phyloP scores from a whole-genome alignment of 805 yeast species.

The Candida maesae region DNA sequence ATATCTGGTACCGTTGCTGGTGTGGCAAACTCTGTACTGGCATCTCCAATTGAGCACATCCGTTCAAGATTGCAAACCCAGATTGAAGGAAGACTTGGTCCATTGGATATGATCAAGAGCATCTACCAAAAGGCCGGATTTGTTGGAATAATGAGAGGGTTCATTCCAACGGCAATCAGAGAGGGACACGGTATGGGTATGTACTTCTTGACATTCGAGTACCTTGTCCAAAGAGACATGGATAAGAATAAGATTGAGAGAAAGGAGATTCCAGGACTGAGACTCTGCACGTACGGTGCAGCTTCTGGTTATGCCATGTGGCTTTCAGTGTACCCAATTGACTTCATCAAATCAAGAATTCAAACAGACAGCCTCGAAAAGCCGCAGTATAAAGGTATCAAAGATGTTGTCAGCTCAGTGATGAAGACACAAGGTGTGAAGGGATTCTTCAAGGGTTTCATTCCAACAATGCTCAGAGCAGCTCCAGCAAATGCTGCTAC shows the following conservation, averaged over 20 bases:
- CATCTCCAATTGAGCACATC: constrained; percentile 92
- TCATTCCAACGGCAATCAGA: constrained; percentile 76
- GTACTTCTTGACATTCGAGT: constrained; percentile 89
- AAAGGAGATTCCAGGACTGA: constrained; percentile 81
- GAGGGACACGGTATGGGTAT: constrained; percentile 87
- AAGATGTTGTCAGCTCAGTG: constrained; percentile 56
- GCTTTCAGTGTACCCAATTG: constrained; percentile 82
- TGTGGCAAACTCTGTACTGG: constrained; percentile 79
- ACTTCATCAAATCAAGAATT: constrained; percentile 84
- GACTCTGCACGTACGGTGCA: constrained; percentile 84
- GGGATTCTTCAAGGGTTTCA: constrained; percentile 88
- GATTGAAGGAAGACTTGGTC: constrained; percentile 64
- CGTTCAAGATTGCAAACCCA: constrained; percentile 93
- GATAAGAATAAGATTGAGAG: constrained; percentile 45
- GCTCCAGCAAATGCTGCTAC: constrained; percentile 99
- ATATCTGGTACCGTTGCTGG: constrained; percentile 91
- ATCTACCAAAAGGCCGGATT: constrained; percentile 50
- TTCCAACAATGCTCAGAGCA: constrained; percentile 91
- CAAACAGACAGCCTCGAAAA: constrained; percentile 66
- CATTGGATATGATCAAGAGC: constrained; percentile 64
- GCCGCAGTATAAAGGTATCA: constrained; percentile 56
- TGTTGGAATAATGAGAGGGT: constrained; percentile 72
- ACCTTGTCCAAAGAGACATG: constrained; percentile 67
- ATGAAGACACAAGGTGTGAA: constrained; percentile 55
- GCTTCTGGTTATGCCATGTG: constrained; percentile 87